Base-by-base conservation (phyloP, 305 asterid species). In the Fraxinus dipetala region DNA sequence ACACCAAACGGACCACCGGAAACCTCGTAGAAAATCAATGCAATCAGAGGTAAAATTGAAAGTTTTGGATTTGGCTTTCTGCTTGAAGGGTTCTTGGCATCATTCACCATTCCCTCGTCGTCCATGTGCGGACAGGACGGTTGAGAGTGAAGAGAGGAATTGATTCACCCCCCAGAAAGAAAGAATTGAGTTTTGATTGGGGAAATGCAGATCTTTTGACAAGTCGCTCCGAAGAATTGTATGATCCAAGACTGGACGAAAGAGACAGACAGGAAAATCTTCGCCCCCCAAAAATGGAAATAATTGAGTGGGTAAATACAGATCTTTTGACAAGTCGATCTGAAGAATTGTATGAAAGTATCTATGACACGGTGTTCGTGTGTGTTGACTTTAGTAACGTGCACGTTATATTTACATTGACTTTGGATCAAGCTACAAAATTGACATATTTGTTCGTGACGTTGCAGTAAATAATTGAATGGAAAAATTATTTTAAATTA, bases 1-100 rank as follows among this genome's bases (percentile, higher is more conserved):
- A 94, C 93, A 24, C 98, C 98, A 36, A 94, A 94, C 1, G 98
- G 98, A 35, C 98, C 98, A 5, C 94, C 98, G 5, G 97, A 94
- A 76, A 94, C 97, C 82, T 94, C 97, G 89, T 94, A 93, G 92
- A 94, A 93, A 7, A 94, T 94, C 30, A 94, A 81, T 18, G 98
- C 97, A 54, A 94, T 88, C 1, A 93, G 87, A 30, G 97, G 98
- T 14, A 93, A 61, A 1, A 94, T 72, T 24, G 95, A 84, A 7
- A 94, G 89, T 86, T 90, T 93, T n/a, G 94, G 93, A 14, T 48
- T 88, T 18, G 81, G 34, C 80, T 85, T 88, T 5, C 86, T 20
- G 63, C 2, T 76, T 51, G 73, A 61, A n/a, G 72, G 76, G 81
- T 73, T 79, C 73, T 77, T 72, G 38, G 11, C 32, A 18, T 80